Percentiles rank a stretch among this genome's conserved stretches.
Evolutionary conservation across 2,329 filamentous ascomycete species (phyloP).

Genomic region (Penicillium janthinellum): DNA sequence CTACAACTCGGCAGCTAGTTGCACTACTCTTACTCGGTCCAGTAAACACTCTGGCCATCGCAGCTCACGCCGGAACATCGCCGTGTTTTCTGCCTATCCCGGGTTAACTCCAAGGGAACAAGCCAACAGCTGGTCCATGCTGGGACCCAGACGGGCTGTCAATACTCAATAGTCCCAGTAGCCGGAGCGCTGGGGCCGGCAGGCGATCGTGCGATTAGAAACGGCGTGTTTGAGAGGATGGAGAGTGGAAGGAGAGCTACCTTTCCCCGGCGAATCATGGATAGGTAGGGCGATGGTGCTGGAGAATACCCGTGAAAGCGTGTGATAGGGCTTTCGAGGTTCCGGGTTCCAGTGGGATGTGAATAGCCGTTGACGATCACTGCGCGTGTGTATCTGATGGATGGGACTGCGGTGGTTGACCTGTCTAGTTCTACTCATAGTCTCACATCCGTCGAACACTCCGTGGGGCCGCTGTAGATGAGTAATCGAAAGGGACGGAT

Average conservation of each 20-base stretch:
- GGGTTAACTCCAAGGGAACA: background rate
- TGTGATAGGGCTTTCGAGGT: slow-evolving; percentile 4
- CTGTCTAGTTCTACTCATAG: slow-evolving; percentile 3
- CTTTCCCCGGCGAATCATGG: slow-evolving; percentile 26
- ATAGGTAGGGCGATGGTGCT: background rate
- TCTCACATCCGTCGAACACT: too few relatives aligned
- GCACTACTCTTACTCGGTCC: background rate
- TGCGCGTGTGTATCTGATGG: slow-evolving; percentile 17
- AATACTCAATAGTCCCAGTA: slow-evolving; percentile 6
- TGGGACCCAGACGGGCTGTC: slow-evolving; percentile 2
- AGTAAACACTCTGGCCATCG: background rate
- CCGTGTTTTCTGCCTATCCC: background rate
- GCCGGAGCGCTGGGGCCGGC: slow-evolving; percentile 1
- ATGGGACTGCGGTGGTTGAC: slow-evolving; percentile 7
- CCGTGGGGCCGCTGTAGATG: too few relatives aligned
- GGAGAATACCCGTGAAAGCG: background rate
- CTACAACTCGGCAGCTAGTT: background rate
- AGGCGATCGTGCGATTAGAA: slow-evolving; percentile 15
- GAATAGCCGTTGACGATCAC: slow-evolving; percentile 29
- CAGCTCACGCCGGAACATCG: background rate
- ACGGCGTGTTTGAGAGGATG: background rate
- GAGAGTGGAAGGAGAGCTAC: background rate
- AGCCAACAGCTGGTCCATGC: background rate
- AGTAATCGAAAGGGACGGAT: too few relatives aligned
- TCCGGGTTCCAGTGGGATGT: slow-evolving; percentile 11